Base-by-base conservation (phyloP, 2,329 filamentous ascomycete species). In the Raffaelea ambrosiae region DNA sequence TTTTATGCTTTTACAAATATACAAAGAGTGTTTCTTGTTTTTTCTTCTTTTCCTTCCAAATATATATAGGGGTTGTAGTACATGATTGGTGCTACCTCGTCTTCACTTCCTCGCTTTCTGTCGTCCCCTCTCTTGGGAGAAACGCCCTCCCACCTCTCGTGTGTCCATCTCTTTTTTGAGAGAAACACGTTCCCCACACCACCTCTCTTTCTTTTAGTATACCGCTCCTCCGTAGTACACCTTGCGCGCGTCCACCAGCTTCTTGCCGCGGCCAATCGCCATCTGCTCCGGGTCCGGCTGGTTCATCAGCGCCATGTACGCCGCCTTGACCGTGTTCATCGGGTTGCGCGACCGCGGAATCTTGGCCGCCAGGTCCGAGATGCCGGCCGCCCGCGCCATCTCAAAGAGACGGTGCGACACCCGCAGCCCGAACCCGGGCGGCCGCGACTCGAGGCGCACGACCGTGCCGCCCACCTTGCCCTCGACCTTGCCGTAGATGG, bases 261-360 rank as follows among this genome's bases (percentile, higher is more conserved):
- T 98, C 78, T 87, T 91, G 52, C 93, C 91, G 54, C 90, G 73
- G 46, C 88, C 91, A 44, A 86, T 77, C 48, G 93, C 93, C 61
- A 98, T 84, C 62, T 91, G 83, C 64, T 97, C 88, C 26, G 93
- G 93, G 61, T 95, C 75, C 52, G 80, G 80, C 71, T 98, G 93
- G 70, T 74, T 85, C 65, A 80, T 78, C 53, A 98, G 73, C 5
- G 90, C 91, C 65, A 91, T 66, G 67, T 86, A 87, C 38, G 88
- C 79, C 14, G 93, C 93, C 72, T 96, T 96, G 69, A 95, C 86
- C 18, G 90, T 88, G 73, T 98, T 98, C 89, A 97, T 95, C 57
- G 89, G 88, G 74, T 95, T 97, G 60, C 90, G 81, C 53, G 88
- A 88, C 41, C 91, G 84, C 35, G 84, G 83, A 53, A 95, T 90